Conservation (phyloP, 345 rosid genomes). For the Syzygium jambos region DNA sequence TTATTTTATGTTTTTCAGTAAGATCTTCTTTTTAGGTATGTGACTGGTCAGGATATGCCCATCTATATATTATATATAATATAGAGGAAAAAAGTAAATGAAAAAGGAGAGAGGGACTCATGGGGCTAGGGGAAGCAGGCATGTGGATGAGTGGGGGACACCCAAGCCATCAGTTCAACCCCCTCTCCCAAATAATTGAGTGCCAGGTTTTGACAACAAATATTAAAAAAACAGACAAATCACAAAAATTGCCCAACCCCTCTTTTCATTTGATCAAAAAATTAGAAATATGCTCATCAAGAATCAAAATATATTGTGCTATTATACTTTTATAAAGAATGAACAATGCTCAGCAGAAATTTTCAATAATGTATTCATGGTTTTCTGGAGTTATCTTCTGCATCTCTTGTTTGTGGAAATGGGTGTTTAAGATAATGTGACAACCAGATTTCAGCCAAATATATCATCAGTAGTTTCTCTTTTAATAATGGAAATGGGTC, state of each 20-base stretch:
- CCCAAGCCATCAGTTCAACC: neutral
- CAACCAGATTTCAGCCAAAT: neutral
- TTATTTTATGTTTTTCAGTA: neutral
- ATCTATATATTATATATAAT: no score
- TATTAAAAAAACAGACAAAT: neutral
- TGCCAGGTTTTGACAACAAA: neutral
- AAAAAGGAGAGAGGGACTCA: constrained; percentile 24
- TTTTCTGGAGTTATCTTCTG: neutral
- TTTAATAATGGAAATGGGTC: neutral
- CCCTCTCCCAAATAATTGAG: neutral
- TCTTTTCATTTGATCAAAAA: neutral
- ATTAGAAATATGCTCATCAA: neutral
- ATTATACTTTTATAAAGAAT: no score
- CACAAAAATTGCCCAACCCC: neutral
- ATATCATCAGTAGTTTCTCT: neutral
- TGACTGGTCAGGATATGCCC: no score
- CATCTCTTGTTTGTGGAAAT: neutral
- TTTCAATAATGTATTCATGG: neutral
- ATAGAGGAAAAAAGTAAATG: no score
- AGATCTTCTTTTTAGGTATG: neutral
- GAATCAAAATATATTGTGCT: neutral
- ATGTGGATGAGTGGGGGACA: constrained; percentile 70
- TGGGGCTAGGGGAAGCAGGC: constrained; percentile 50
- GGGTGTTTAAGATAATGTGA: neutral
- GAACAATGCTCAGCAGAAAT: neutral